Conservation (phyloP, 495 filamentous ascomycete genomes). For the Penicillium macrosclerotiorum region DNA sequence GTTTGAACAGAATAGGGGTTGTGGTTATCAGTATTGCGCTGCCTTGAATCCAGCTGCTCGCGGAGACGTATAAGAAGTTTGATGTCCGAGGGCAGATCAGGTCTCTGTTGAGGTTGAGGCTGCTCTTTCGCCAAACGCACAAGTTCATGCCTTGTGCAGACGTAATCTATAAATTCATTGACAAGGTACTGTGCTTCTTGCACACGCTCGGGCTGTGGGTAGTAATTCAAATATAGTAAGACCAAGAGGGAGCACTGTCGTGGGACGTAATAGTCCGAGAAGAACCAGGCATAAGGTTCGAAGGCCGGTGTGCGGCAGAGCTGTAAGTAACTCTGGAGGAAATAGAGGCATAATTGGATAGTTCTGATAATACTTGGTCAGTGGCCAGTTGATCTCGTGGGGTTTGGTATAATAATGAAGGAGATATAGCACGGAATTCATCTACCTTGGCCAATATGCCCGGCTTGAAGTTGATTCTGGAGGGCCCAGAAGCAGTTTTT, state of each 20-base stretch:
- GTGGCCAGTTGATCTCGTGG: not conserved
- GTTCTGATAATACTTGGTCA: not conserved
- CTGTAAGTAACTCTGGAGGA: conserved; percentile 6
- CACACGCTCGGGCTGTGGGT: not conserved
- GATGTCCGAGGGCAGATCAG: no score
- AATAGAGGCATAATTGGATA: not conserved
- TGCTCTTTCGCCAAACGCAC: not conserved
- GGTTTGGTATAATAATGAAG: not conserved
- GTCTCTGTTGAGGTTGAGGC: not conserved
- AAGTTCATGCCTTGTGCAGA: not conserved
- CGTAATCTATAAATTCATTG: not conserved
- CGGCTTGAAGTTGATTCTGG: not conserved
- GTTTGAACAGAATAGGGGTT: no score
- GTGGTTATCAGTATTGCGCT: not conserved
- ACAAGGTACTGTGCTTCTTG: conserved; percentile 1
- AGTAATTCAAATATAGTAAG: not conserved
- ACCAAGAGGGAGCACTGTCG: conserved; percentile 10
- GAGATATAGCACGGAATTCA: no score
- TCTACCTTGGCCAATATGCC: not conserved
- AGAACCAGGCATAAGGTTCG: conserved; percentile 16
- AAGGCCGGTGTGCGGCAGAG: conserved; percentile 12
- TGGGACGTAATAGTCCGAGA: conserved; percentile 3
- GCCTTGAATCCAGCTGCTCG: not conserved
- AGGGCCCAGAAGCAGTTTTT: conserved; percentile 1
- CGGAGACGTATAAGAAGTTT: not conserved